A percentile compares a stretch with the other conserved stretches of the same genome.
phyloP scores from a whole-genome alignment of 2,329 filamentous ascomycete species.

The Thelonectria rubi region DNA sequence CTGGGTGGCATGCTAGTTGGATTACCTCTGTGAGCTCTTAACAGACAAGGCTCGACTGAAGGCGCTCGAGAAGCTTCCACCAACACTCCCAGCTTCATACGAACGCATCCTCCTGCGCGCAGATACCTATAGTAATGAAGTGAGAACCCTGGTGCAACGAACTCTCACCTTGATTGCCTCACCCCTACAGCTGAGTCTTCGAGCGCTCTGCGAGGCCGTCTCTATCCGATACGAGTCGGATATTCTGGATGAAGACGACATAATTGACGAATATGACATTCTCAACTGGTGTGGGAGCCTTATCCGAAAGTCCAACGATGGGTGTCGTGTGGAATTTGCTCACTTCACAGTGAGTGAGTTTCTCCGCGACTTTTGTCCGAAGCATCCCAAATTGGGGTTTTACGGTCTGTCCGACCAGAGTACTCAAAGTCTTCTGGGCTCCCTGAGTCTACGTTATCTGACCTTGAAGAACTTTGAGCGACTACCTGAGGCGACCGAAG shows the following conservation, averaged over 20 bases:
- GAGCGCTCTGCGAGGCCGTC: conserved; percentile 13
- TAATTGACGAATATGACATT: conserved; percentile 4
- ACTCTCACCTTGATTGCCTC: background rate
- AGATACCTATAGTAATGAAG: background rate
- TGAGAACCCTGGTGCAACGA: background rate
- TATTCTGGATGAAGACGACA: background rate
- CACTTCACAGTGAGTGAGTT: conserved; percentile 10
- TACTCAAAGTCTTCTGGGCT: background rate
- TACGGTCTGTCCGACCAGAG: background rate
- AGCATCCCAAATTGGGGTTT: background rate
- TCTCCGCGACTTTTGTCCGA: background rate
- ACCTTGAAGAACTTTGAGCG: background rate
- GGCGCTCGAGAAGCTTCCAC: conserved; percentile 11
- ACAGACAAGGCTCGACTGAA: conserved; percentile 1
- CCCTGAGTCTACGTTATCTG: conserved; percentile 6
- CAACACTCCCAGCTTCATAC: conserved; percentile 12
- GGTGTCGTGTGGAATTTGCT: background rate
- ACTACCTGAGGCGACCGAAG: background rate
- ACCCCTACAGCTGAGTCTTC: background rate
- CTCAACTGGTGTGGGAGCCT: conserved; percentile 18
- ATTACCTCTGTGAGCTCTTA: conserved; percentile 13
- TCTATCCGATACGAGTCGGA: background rate
- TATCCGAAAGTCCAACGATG: background rate
- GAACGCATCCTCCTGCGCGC: conserved; percentile 8
- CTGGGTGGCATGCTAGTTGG: conserved; percentile 24